Evolutionary conservation across 176 grass and related monocot genomes (phyloP).

Genomic region (Zoysia pacifica): DNA sequence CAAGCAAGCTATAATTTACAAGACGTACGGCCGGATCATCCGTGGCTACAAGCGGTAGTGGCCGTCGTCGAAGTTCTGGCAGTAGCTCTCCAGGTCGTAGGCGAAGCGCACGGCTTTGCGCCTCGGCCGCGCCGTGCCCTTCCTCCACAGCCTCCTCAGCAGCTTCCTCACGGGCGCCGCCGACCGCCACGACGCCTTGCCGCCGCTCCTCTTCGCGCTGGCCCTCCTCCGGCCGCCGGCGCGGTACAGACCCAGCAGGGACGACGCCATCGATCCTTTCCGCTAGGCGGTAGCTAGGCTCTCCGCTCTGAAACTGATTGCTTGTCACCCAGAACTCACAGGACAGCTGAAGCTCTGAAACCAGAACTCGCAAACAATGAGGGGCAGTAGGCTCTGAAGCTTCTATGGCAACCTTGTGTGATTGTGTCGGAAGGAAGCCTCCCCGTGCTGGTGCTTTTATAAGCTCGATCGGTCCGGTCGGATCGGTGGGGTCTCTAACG

Average conservation of each 20-base stretch:
- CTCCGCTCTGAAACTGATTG: not conserved
- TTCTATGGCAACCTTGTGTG: not conserved
- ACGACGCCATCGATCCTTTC: not conserved
- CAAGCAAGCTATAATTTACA: too few relatives aligned
- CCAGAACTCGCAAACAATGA: too few relatives aligned
- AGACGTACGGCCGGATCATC: too few relatives aligned
- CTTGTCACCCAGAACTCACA: too few relatives aligned
- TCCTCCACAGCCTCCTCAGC: slow-evolving; percentile 24
- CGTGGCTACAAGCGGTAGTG: not conserved
- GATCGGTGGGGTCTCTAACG: not conserved
- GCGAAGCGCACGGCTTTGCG: not conserved
- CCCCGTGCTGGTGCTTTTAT: not conserved
- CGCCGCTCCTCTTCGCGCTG: not conserved
- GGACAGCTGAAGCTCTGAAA: too few relatives aligned
- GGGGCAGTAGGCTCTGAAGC: too few relatives aligned
- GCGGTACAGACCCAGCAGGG: not conserved
- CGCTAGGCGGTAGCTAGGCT: not conserved
- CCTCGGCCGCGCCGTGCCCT: not conserved
- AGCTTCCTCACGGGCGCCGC: not conserved
- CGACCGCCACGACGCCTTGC: not conserved
- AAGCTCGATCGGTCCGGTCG: not conserved
- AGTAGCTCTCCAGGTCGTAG: slow-evolving; percentile 36
- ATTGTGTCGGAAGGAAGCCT: not conserved
- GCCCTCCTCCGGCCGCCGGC: not conserved
- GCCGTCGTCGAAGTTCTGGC: slow-evolving; percentile 31